A percentile compares a stretch with the other conserved stretches of the same genome.
Evolutionary conservation across 306 rosid genomes (phyloP).

Genomic region (Luffa acutangula): DNA sequence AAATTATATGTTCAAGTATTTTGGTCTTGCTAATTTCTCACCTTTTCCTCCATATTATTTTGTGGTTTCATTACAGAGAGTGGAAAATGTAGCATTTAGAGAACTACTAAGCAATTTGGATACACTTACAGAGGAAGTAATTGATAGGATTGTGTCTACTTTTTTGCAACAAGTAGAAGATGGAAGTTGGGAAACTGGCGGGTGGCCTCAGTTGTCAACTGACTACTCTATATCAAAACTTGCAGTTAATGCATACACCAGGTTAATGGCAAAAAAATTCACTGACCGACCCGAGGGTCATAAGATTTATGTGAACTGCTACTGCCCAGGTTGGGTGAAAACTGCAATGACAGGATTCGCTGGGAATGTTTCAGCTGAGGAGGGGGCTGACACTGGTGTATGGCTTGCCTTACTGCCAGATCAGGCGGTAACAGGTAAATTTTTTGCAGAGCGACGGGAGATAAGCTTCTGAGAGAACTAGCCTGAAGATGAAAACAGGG

Average conservation of each 20-base stretch:
- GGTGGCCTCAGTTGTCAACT: slow-evolving; percentile 70
- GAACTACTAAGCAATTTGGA: slow-evolving; percentile 42
- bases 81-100: slow-evolving; percentile 47
- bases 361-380: slow-evolving; percentile 66
- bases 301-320: slow-evolving; percentile 65
- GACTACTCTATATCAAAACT: slow-evolving; percentile 79
- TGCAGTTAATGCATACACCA: slow-evolving; percentile 71
- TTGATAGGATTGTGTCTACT: slow-evolving; percentile 32
- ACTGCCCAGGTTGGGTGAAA: slow-evolving; percentile 92
- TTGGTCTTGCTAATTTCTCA: background rate
- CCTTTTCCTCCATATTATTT: background rate
- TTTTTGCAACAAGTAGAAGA: slow-evolving; percentile 73
- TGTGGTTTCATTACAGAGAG: slow-evolving; percentile 32
- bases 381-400: slow-evolving; percentile 85
- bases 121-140: slow-evolving; percentile 42
- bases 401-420: slow-evolving; percentile 92
- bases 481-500: background rate
- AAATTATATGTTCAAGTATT: background rate
- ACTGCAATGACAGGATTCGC: slow-evolving; percentile 85
- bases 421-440: slow-evolving; percentile 54
- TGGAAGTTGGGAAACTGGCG: slow-evolving; percentile 66
- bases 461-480: slow-evolving; percentile 37
- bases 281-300: slow-evolving; percentile 46
- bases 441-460: slow-evolving; percentile 82
- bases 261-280: slow-evolving; percentile 49